A percentile compares a stretch with the other conserved stretches of the same genome.
phyloP scores from a whole-genome alignment of 2,329 filamentous ascomycete species.

The Teratosphaeria viscida region DNA sequence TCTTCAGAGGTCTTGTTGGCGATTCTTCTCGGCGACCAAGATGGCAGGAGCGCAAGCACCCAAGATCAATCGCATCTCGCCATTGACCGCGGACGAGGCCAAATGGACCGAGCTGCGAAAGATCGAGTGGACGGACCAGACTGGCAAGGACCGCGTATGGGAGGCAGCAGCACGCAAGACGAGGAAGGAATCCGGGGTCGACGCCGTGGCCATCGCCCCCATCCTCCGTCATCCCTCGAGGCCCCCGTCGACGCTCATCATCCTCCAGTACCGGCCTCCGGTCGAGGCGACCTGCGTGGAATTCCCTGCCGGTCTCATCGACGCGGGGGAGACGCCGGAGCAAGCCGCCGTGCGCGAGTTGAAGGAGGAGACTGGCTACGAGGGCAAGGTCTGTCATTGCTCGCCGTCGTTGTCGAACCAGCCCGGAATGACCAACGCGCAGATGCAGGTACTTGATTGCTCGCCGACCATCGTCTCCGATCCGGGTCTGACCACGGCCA shows the following conservation, averaged over 20 bases:
- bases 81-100: slow-evolving; percentile 41
- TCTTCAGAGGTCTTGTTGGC: neutral
- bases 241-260: slow-evolving; percentile 43
- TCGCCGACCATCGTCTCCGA: slow-evolving; percentile 59
- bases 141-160: slow-evolving; percentile 38
- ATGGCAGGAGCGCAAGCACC: slow-evolving; percentile 18
- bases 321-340: slow-evolving; percentile 46
- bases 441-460: slow-evolving; percentile 33
- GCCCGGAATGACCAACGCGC: slow-evolving; percentile 34
- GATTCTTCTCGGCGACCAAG: slow-evolving; percentile 11
- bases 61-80: slow-evolving; percentile 36
- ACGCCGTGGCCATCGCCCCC: slow-evolving; percentile 49
- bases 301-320: slow-evolving; percentile 50
- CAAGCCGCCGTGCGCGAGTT: slow-evolving; percentile 49
- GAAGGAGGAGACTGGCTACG: slow-evolving; percentile 53
- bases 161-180: slow-evolving; percentile 42
- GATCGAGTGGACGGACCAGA: slow-evolving; percentile 40
- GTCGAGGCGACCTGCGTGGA: slow-evolving; percentile 50
- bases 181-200: slow-evolving; percentile 45
- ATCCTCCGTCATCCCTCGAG: slow-evolving; percentile 40
- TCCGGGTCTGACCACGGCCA: slow-evolving; percentile 50
- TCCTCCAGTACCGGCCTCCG: slow-evolving; percentile 50
- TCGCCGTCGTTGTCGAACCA: slow-evolving; percentile 53
- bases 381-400: slow-evolving; percentile 38
- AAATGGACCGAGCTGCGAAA: slow-evolving; percentile 49